Conservation (phyloP, 352 stramenopile genomes). For the Thraustochytrium sp. region DNA sequence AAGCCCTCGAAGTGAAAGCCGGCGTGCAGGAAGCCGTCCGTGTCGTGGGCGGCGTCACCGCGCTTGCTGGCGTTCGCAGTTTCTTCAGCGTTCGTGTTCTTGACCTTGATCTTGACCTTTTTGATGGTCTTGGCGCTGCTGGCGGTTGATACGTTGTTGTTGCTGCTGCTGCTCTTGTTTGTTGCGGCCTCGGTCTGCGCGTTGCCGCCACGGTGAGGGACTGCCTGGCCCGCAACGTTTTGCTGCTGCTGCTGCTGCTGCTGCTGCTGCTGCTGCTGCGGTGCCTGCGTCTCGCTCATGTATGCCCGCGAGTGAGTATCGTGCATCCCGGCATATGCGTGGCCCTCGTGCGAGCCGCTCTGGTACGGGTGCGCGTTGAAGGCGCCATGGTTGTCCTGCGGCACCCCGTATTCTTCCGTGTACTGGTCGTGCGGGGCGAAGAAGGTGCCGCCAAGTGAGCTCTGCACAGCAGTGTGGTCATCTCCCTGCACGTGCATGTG, state of each 20-base stretch:
- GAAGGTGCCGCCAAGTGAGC: too few species aligned
- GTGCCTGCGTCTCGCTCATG: background rate
- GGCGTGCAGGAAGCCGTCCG: slow-evolving; percentile 67
- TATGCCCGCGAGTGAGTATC: background rate
- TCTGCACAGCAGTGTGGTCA: too few species aligned
- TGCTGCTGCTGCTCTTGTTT: background rate
- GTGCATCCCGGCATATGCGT: background rate
- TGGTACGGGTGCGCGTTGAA: too few species aligned
- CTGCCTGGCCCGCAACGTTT: background rate
- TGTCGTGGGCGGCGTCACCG: slow-evolving; percentile 68
- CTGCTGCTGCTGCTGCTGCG: background rate
- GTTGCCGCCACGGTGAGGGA: background rate
- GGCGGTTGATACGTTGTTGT: background rate
- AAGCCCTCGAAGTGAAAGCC: slow-evolving; percentile 75
- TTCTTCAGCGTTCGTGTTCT: slow-evolving; percentile 60
- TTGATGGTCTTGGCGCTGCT: background rate
- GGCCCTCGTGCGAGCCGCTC: background rate
- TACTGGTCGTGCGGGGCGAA: too few species aligned
- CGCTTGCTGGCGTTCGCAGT: too few species aligned
- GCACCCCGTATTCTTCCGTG: too few species aligned
- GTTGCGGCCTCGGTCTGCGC: background rate
- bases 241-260: background rate
- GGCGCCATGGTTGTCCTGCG: too few species aligned
- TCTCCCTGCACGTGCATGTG: too few species aligned
- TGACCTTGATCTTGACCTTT: background rate